A percentile compares a stretch with the other conserved stretches of the same genome.
Conservation (phyloP, 306 rosid species). For the Lagenaria siceraria region DNA sequence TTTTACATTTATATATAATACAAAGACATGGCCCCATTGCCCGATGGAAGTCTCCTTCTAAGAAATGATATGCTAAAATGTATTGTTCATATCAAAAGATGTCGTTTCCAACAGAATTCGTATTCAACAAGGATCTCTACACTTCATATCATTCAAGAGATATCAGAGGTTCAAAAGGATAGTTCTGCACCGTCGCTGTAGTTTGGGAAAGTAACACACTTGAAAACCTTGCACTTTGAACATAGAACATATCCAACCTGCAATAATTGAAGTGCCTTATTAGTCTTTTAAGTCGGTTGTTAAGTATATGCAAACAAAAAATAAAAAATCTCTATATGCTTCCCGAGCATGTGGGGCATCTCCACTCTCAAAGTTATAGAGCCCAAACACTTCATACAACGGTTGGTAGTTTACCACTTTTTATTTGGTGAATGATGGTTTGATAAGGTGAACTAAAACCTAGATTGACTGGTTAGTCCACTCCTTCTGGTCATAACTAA, state of each 20-base stretch:
- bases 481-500: background rate
- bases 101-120: background rate
- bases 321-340: background rate
- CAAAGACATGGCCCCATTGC: background rate
- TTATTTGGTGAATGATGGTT: background rate
- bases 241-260: constrained; percentile 70
- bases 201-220: constrained; percentile 78
- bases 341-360: background rate
- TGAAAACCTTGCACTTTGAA: constrained; percentile 74
- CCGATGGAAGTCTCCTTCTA: background rate
- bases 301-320: background rate
- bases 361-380: background rate
- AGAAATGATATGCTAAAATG: background rate
- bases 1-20: background rate
- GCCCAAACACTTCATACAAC: background rate
- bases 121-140: background rate
- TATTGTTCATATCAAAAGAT: background rate
- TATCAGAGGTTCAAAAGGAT: constrained; percentile 16
- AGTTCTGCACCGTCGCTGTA: constrained; percentile 40
- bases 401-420: background rate
- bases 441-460: background rate
- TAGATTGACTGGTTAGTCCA: background rate
- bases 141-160: background rate
- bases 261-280: background rate
- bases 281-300: background rate